A percentile compares a stretch with the other conserved stretches of the same genome.
These are phyloP conservation scores for Psilocybe cyanescens DNA, from an alignment of 768 basidiomycete genomes.

Conservation along the genomic window DNA sequence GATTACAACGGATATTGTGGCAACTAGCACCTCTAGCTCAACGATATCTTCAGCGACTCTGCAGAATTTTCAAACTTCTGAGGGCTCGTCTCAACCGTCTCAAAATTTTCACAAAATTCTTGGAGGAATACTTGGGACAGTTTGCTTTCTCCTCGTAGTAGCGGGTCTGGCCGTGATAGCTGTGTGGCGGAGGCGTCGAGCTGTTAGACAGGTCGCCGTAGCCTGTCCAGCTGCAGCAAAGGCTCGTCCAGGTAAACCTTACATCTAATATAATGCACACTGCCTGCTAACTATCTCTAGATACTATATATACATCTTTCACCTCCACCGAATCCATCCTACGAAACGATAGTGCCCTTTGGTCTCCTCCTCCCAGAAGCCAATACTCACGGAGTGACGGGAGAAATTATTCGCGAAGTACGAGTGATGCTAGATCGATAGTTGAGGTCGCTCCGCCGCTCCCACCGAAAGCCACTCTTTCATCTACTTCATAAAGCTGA, in stretches of 20 bases:
- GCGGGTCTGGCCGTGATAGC: constrained; percentile 15
- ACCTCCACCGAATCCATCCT: constrained; percentile 40
- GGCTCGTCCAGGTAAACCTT: constrained; percentile 25
- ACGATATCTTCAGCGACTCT: background rate
- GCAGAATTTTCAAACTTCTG: background rate
- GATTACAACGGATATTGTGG: background rate
- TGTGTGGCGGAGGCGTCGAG: constrained; percentile 7
- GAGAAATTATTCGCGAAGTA: constrained; percentile 19
- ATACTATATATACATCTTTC: constrained; percentile 37
- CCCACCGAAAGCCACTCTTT: constrained; percentile 24
- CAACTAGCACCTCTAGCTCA: background rate
- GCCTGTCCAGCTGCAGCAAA: constrained; percentile 13
- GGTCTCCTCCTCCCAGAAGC: constrained; percentile 24
- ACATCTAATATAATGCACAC: background rate
- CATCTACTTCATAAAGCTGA: constrained; percentile 10
- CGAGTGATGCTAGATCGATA: constrained; percentile 13
- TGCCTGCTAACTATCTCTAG: constrained; percentile 16
- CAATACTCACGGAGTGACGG: constrained; percentile 30
- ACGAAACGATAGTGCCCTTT: constrained; percentile 30
- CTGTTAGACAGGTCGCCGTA: background rate
- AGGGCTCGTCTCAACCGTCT: background rate
- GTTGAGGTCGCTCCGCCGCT: constrained; percentile 23
- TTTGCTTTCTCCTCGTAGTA: constrained; percentile 23
- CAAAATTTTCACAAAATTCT: constrained; percentile 21
- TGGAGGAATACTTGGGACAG: constrained; percentile 28